Percentiles rank a stretch among this genome's conserved stretches.
Conservation (phyloP, 2,329 filamentous ascomycete genomes). For the Exophiala bonariae region DNA sequence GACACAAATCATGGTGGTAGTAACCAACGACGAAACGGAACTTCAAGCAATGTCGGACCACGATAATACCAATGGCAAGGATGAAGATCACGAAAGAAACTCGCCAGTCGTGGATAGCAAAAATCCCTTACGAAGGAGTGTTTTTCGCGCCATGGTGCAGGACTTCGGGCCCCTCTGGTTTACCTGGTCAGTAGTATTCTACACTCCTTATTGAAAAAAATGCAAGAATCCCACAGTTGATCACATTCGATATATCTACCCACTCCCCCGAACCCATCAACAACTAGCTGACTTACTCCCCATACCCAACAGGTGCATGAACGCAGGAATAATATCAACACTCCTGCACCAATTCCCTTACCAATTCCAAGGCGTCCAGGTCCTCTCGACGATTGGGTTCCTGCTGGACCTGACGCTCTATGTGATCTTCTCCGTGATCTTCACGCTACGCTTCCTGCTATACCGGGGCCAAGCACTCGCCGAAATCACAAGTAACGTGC, state of each 20-base stretch:
- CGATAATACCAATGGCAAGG: not conserved
- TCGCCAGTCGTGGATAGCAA: not conserved
- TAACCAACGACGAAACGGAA: too few species aligned
- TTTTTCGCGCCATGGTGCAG: not conserved
- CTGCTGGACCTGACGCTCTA: slow-evolving; percentile 39
- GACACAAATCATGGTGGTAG: too few species aligned
- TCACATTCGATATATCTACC: too few species aligned
- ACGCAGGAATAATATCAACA: slow-evolving; percentile 21
- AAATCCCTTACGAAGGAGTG: not conserved
- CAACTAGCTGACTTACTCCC: too few species aligned
- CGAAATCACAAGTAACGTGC: slow-evolving; percentile 33
- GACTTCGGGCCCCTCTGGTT: slow-evolving; percentile 1
- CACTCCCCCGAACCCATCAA: too few species aligned
- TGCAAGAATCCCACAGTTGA: too few species aligned
- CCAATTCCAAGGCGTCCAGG: slow-evolving; percentile 39
- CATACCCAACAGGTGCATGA: slow-evolving; percentile 25
- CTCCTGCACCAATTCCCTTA: slow-evolving; percentile 32
- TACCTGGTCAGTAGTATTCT: too few species aligned
- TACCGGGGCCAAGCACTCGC: slow-evolving; percentile 34
- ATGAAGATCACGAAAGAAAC: not conserved
- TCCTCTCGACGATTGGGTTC: slow-evolving; percentile 41
- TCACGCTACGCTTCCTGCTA: slow-evolving; percentile 34
- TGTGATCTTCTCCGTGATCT: slow-evolving; percentile 31
- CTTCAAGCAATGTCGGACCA: too few species aligned
- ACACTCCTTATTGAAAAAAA: too few species aligned